A percentile compares a stretch with the other conserved stretches of the same genome.
phyloP scores from a whole-genome alignment of 352 stramenopile species.

The Phytophthora pseudosyringae region DNA sequence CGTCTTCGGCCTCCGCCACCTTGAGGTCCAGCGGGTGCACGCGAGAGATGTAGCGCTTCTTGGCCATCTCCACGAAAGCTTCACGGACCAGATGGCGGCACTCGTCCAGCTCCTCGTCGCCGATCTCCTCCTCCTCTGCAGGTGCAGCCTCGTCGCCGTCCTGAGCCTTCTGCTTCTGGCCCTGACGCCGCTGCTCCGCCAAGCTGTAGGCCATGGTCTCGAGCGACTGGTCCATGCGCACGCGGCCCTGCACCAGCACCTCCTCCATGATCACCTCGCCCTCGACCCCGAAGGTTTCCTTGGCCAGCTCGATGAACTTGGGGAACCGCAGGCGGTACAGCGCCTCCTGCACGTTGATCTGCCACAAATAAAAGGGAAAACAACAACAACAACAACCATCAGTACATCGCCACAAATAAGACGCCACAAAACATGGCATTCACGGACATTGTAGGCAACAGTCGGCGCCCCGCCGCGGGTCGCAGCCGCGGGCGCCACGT shows the following conservation, averaged over 20 bases:
- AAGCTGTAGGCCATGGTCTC: constrained; percentile 86
- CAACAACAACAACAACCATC: neutral
- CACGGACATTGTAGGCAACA: constrained; percentile 58
- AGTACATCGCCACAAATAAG: constrained; percentile 2
- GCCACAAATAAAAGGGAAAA: constrained; percentile 4
- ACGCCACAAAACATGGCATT: neutral
- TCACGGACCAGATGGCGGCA: constrained; percentile 63
- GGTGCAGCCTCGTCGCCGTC: constrained; percentile 18
- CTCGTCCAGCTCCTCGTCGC: constrained; percentile 75
- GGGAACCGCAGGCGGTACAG: constrained; percentile 87
- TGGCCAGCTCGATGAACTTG: constrained; percentile 83
- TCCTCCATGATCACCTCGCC: constrained; percentile 91
- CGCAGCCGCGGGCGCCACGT: constrained; percentile 55
- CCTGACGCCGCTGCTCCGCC: constrained; percentile 60
- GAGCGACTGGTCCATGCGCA: constrained; percentile 87
- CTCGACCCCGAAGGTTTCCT: constrained; percentile 76
- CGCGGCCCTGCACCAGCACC: constrained; percentile 80
- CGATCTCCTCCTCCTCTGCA: constrained; percentile 60
- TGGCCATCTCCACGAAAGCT: constrained; percentile 89
- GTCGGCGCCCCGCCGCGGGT: constrained; percentile 24
- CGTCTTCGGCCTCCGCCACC: constrained; percentile 60
- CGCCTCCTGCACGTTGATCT: constrained; percentile 85
- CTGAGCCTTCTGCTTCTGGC: constrained; percentile 33
- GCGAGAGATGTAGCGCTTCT: constrained; percentile 87
- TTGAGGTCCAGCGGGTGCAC: constrained; percentile 87